These are phyloP conservation scores for Dentipellis fragilis DNA, from an alignment of 768 basidiomycete species.

Conservation along the genomic window DNA sequence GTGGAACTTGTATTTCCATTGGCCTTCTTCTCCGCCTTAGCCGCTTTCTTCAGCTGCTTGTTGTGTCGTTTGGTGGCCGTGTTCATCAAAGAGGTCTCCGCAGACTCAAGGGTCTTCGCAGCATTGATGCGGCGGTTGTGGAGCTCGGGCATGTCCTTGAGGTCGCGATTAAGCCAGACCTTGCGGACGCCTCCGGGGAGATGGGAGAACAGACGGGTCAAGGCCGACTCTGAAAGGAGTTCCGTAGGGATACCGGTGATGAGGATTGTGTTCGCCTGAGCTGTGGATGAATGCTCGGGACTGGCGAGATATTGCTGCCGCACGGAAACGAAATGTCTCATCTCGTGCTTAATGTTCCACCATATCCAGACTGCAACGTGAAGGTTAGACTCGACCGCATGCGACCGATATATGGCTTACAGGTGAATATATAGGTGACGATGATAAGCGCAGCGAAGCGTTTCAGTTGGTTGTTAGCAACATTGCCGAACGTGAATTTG, in stretches of 20 bases:
- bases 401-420: constrained; percentile 31
- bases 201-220: constrained; percentile 61
- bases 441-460: constrained; percentile 77
- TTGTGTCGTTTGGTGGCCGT: constrained; percentile 64
- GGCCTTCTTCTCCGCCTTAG: constrained; percentile 22
- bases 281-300: constrained; percentile 58
- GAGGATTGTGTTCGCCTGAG: constrained; percentile 86
- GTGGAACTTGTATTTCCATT: not conserved
- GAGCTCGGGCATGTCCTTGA: constrained; percentile 79
- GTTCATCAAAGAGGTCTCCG: constrained; percentile 70
- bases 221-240: constrained; percentile 61
- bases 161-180: constrained; percentile 87
- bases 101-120: constrained; percentile 73
- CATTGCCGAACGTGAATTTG: constrained; percentile 75
- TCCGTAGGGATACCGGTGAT: constrained; percentile 80
- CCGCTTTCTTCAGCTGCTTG: constrained; percentile 40
- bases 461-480: constrained; percentile 33
- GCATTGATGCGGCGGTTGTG: constrained; percentile 70
- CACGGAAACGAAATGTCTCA: constrained; percentile 66
- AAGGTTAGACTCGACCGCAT: not conserved
- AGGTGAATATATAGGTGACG: constrained; percentile 66
- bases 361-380: constrained; percentile 65
- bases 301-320: constrained; percentile 80
- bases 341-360: constrained; percentile 72
- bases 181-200: constrained; percentile 86